Conservation (phyloP, 2,329 filamentous ascomycete genomes). For the Pseudocercospora eumusae region DNA sequence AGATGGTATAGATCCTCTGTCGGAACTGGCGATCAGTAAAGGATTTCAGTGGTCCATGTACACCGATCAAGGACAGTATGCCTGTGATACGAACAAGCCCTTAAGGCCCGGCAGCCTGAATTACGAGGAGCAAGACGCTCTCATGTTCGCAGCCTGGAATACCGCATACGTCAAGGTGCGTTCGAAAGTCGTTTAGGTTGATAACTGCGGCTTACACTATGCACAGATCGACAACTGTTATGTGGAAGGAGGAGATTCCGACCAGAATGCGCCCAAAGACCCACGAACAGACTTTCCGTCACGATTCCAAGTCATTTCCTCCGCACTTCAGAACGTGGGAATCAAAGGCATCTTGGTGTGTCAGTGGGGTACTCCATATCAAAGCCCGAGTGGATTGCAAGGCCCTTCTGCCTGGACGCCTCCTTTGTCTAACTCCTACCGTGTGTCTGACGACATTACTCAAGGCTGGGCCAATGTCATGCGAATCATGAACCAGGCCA, state of each 20-base stretch:
- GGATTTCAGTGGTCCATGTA: constrained; percentile 59
- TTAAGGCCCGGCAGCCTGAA: constrained; percentile 28
- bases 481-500: constrained; percentile 37
- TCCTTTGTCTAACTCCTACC: constrained; percentile 35
- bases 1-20: constrained; percentile 52
- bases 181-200: background rate
- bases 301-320: constrained; percentile 32
- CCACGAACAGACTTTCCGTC: constrained; percentile 35
- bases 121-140: constrained; percentile 34
- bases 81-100: constrained; percentile 31
- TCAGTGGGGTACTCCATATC: constrained; percentile 36
- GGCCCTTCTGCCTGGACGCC: constrained; percentile 39
- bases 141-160: constrained; percentile 35
- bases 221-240: constrained; percentile 38
- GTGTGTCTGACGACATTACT: constrained; percentile 38
- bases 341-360: constrained; percentile 35
- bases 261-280: constrained; percentile 35
- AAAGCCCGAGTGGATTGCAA: constrained; percentile 30
- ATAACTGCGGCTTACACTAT: background rate
- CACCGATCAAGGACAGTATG: constrained; percentile 41
- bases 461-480: constrained; percentile 36
- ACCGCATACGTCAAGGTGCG: constrained; percentile 33
- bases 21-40: constrained; percentile 53
- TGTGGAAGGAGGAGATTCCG: constrained; percentile 21
- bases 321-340: constrained; percentile 33